Base-by-base conservation (phyloP, 805 yeast species). In the Barnettozyma populi region DNA sequence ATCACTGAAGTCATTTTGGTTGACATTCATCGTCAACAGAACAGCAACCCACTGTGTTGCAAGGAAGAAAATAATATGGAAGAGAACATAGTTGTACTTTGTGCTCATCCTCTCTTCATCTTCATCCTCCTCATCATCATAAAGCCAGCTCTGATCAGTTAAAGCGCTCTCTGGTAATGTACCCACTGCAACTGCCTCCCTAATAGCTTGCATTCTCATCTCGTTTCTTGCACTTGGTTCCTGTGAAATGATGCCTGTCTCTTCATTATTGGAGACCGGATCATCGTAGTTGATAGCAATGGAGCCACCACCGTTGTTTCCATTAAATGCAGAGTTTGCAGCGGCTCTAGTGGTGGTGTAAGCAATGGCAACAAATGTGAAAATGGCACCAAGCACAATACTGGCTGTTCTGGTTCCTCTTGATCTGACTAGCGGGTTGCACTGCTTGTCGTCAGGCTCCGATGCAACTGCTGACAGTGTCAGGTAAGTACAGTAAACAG, bases 41-140 rank as follows among this genome's bases (percentile, higher is more conserved):
- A 97, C 89, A 1, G 98, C 97, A 38, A 90, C 90, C 79, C 95
- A 95, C 65, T 92, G 98, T 1, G 99, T 92, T 0, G 99, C 99
- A 52, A 94, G 72, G 64, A 94, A 82, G 73, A 94, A 94, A 25
- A 94, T 87, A 29, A 92, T 63, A 65, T 94, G 99, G 74, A 94
- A 94, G 41, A 92, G 69, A 6, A 88, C 74, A 65, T 90, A 90
- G 66, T 87, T 89, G 70, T 90, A 90, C 62, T 82, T 84, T 1
- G 92, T 88, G 41, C 75, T 71, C 41, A 67, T 66, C 50, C 73
- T 66, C 54, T 83, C 87, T 43, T 81, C 87, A 52, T 83, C 89
- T 19, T 69, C 71, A 19, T 67, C 75, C 35, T 64, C 66, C 2
- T 54, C 68, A 5, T 55, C 71, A 13, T 68, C 77, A 36, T 66